Evolutionary conservation across 495 filamentous ascomycete species (phyloP), one percentile per base, ranked within the genome.

Genomic region (Penicillium malachiteum): DNA sequence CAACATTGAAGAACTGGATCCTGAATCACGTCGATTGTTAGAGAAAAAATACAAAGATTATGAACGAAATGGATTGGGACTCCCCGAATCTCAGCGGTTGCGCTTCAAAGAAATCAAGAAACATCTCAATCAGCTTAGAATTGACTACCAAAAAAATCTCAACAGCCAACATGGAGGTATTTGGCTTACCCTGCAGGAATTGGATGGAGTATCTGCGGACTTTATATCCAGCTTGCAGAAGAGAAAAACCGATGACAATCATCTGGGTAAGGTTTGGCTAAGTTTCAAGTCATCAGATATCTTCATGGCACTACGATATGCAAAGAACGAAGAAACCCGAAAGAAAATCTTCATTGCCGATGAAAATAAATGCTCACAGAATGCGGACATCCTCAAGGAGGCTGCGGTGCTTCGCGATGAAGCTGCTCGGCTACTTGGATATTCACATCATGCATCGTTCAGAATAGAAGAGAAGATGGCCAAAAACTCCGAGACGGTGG

Each of bases 61-160:
- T 43, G 7, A 7, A 10, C 16, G 16, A 18, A 43, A 43, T 26
- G 41, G 41, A 21, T 26, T 43, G 41, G 17, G 41, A 8, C 17
- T 43, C 7, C 41, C 14, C 9, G 41, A 26, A 2, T 10, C 41
- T 21, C 16, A 43, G 41, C 41, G 41, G 5, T 6, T 0, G 21
- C 41, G 41, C 14, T 43, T 43, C 17, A 43, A 43, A 3, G 41
- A 43, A 43, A 43, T 43, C 41, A 43, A 43, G 41, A 43, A 43
- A 26, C 41, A 26, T 18, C 14, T 43, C 16, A 21, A 8, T 21
- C 16, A 18, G 16, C 41, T 43, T 18, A 21, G 41, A 7, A 26
- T 43, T 11, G 16, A 43, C 16, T 43, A 21, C 17, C 14, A 43
- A 26, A 43, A 26, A 0, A 43, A 43, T 43, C 41, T 43, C 6